Base-by-base conservation (phyloP, 768 basidiomycete genomes). In the Peribolospora kevripleyi region DNA sequence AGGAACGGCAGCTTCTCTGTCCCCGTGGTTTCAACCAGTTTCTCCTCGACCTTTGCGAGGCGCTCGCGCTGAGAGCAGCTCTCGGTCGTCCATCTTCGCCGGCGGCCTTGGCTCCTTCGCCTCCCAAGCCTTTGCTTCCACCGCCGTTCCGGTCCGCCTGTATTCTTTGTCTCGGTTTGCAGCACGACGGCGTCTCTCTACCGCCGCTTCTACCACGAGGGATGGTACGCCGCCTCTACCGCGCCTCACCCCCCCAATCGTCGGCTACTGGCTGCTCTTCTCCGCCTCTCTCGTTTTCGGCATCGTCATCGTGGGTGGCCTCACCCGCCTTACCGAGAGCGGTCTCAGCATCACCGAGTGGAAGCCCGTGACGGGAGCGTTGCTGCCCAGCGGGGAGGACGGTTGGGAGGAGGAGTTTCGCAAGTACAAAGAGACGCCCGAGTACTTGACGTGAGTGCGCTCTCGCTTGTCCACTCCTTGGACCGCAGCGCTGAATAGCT, bases 331-430 rank as follows among this genome's bases (percentile, higher is more conserved):
- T 57, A 98, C 93, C 2, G 93, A 98, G 68, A 91, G 87, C 11
- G 93, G 93, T 10, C 71, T 98, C 57, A 90, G 86, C 66, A 98
- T 98, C 66, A 93, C 88, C 36, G 93, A 98, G 73, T 98, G 93
- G 93, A 75, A 76, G 52, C 88, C 91, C 9, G 78, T 97, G 54
- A 81, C 84, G 37, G 93, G 93, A 11, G 71, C 85, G 51, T 65
- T 88, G 13, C 90, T 90, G 13, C 93, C 93, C 0, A 68, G 87
- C 43, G 76, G 76, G 1, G 67, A 72, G 36, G 76, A 70, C 6
- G 77, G 84, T 51, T 98, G 93, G 93, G 71, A 76, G 58, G 71
- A 68, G 37, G 91, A 97, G 65, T 97, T 95, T 65, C 76, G 80
- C 42, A 97, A 95, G 70, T 90, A 98, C 73, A 84, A 80, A 68